Evolutionary conservation across 768 basidiomycete species (phyloP).

Genomic region (Termitomyces bulborhizus): DNA sequence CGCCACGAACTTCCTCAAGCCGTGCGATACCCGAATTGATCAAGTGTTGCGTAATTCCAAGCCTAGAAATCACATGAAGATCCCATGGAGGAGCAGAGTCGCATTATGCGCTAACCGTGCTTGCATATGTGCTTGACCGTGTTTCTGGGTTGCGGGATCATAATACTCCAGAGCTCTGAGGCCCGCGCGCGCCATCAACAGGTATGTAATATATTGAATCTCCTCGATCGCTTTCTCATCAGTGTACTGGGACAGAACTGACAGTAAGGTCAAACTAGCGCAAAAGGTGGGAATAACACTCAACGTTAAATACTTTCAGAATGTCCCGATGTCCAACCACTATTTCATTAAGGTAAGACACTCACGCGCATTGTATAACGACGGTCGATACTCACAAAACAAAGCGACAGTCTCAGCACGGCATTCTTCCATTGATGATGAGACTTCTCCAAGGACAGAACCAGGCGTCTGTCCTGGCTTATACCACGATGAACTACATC

Average conservation of each 20-base stretch:
- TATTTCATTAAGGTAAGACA: slow-evolving; percentile 17
- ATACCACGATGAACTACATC: slow-evolving; percentile 72
- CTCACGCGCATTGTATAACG: background rate
- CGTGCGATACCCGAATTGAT: slow-evolving; percentile 64
- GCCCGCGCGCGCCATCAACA: slow-evolving; percentile 83
- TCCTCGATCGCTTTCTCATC: slow-evolving; percentile 66
- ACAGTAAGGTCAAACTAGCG: background rate
- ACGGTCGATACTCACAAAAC: slow-evolving; percentile 46
- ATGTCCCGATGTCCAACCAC: slow-evolving; percentile 75
- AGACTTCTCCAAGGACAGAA: slow-evolving; percentile 80
- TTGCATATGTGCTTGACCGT: slow-evolving; percentile 90
- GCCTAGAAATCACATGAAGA: slow-evolving; percentile 28
- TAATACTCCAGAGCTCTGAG: slow-evolving; percentile 77
- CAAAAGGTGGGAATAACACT: slow-evolving; percentile 15
- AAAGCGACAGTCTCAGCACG: slow-evolving; percentile 86
- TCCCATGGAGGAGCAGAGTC: background rate
- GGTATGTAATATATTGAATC: slow-evolving; percentile 74
- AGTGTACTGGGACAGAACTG: slow-evolving; percentile 42
- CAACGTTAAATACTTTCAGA: slow-evolving; percentile 72
- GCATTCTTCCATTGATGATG: slow-evolving; percentile 90
- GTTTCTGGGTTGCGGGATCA: slow-evolving; percentile 74
- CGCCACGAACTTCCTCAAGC: slow-evolving; percentile 61
- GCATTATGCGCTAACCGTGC: slow-evolving; percentile 49
- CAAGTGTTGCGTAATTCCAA: slow-evolving; percentile 80
- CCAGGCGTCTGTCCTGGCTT: slow-evolving; percentile 81